Evolutionary conservation across 345 rosid species (phyloP), one percentile per base, ranked within the genome.

Genomic region (Mercurialis annua): DNA sequence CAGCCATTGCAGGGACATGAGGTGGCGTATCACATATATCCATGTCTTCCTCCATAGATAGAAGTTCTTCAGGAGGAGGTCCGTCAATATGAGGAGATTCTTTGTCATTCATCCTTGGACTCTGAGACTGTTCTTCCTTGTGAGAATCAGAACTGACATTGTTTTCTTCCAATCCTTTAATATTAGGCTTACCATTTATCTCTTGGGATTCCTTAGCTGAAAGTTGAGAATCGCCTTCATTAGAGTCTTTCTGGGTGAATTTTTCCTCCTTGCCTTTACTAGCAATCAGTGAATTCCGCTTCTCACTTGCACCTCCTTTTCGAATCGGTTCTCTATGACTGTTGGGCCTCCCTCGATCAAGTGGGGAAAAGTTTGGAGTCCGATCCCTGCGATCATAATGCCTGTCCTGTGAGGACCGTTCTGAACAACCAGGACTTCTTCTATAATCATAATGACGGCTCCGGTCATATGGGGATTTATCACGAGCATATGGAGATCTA

Each of bases 41-140:
- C 99, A 94, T 95, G 80, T 95, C 99, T 81, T 92, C 99, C 86
- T 95, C 99, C 99, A 95, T 95, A 33, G 99, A 95, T 24, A 73
- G 82, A 78, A 85, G 77, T 81, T 88, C 98, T 78, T 84, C 92
- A 27, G 78, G 80, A 75, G 83, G 83, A 65, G 72, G 78, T 66
- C 53, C 87, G 74, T 73, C 79, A 62, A 68, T 82, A 59, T 65
- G 71, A 66, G 85, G 75, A 67, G 83, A 74, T 63, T 81, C 86
- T 71, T 67, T 79, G 78, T 73, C 67, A 75, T 69, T 74, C 43
- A 56, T 73, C 54, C 62, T 72, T 12, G 86, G 81, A 69, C 77
- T 81, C 71, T 69, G 78, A 53, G 81, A 69, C 59, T 72, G 79
- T 65, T 78, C 86, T 66, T 79, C 92, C 74, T 81, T 85, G 38